Percentiles rank a stretch among this genome's conserved stretches.
Evolutionary conservation across 1,139 yeast genomes (phyloP).

Genomic region (Yamadazyma membranifaciens): DNA sequence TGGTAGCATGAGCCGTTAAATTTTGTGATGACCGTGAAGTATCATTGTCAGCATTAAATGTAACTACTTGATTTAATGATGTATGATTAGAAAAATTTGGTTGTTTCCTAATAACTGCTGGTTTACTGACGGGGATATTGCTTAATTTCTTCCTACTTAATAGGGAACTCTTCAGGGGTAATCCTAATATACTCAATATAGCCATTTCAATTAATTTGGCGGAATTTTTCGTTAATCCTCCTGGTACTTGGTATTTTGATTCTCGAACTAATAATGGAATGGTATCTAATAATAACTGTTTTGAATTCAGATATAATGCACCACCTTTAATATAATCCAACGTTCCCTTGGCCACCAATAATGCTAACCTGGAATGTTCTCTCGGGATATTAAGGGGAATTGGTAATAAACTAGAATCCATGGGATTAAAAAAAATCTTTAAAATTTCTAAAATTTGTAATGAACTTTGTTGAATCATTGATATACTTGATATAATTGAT

Average conservation of each 20-base stretch:
- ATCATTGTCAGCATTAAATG: neutral
- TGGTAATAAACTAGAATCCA: conserved; percentile 47
- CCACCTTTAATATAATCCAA: conserved; percentile 85
- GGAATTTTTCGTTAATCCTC: conserved; percentile 58
- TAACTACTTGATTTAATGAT: neutral
- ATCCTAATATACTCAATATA: conserved; percentile 49
- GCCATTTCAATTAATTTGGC: conserved; percentile 57
- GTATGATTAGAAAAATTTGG: neutral
- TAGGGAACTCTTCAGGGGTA: conserved; percentile 16
- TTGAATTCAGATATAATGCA: conserved; percentile 69
- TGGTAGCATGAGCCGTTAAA: neutral
- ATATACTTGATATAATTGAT: conserved; percentile 37
- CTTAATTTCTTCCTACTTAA: conserved; percentile 19
- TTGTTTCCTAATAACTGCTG: conserved; percentile 21
- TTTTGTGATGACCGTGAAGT: neutral
- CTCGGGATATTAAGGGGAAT: conserved; percentile 72
- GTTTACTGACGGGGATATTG: conserved; percentile 23
- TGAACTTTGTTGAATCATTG: conserved; percentile 75
- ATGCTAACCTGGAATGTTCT: conserved; percentile 63
- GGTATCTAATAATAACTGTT: conserved; percentile 49
- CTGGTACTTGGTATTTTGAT: conserved; percentile 53
- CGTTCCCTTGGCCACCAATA: conserved; percentile 75
- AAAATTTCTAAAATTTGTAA: conserved; percentile 62
- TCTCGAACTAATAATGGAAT: conserved; percentile 50
- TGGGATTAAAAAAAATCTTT: conserved; percentile 44